Evolutionary conservation across 441 rosid genomes (phyloP).

Genomic region (Arabidopsis hybrid): DNA sequence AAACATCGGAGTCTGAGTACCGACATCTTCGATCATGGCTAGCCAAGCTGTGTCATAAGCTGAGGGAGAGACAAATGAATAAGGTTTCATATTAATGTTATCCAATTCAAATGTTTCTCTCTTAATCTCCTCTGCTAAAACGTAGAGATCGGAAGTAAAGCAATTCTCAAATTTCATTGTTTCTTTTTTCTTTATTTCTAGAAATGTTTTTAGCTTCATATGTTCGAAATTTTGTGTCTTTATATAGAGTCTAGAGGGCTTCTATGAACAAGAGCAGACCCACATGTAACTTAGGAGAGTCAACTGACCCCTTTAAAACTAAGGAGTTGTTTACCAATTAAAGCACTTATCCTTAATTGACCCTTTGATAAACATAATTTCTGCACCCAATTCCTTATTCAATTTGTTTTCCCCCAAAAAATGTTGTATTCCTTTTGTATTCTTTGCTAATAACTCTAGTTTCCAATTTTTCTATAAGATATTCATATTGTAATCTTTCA

Average conservation of each 20-base stretch:
- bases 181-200: slow-evolving; percentile 14
- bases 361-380: no score
- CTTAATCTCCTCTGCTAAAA: slow-evolving; percentile 49
- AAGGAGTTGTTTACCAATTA: no score
- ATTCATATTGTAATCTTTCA: no score
- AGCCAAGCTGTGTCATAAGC: slow-evolving; percentile 81
- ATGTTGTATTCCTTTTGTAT: no score
- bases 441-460: no score
- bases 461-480: no score
- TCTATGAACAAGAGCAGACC: no score
- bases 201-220: not conserved
- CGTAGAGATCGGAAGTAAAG: slow-evolving; percentile 33
- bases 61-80: slow-evolving; percentile 53
- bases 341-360: no score
- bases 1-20: slow-evolving; percentile 54
- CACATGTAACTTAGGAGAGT: no score
- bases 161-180: slow-evolving; percentile 27
- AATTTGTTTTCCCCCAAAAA: no score
- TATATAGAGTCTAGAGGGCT: slow-evolving; percentile 14
- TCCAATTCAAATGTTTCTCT: slow-evolving; percentile 32
- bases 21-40: slow-evolving; percentile 56
- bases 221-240: slow-evolving; percentile 3
- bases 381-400: no score
- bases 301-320: no score
- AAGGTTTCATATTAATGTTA: slow-evolving; percentile 14